These are phyloP conservation scores for Tilletia setariae DNA, from an alignment of 1,284 basidiomycete genomes.

Conservation along the genomic window DNA sequence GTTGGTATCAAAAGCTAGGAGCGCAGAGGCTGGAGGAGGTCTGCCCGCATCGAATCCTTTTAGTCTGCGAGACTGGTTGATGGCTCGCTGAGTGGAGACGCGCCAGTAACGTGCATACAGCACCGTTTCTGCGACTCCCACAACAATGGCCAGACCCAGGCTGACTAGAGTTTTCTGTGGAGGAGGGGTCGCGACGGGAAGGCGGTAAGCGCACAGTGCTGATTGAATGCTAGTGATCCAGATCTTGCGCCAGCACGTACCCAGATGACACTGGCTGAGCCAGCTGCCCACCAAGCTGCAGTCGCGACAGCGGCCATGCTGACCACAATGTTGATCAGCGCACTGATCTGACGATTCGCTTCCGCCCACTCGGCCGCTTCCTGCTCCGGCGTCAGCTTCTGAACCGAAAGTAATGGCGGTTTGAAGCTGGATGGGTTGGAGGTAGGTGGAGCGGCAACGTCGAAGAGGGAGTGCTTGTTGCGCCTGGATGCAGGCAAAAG, in stretches of 20 bases:
- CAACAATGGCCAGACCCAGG: slow-evolving; percentile 1
- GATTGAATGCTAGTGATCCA: slow-evolving; percentile 16
- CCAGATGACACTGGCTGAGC: slow-evolving; percentile 20
- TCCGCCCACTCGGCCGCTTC: slow-evolving; percentile 27
- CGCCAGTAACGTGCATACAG: slow-evolving; percentile 25
- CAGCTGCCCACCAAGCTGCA: slow-evolving; percentile 29
- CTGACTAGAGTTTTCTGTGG: slow-evolving; percentile 7
- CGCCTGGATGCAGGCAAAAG: neutral
- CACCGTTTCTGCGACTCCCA: slow-evolving; percentile 23
- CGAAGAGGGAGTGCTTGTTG: slow-evolving; percentile 8
- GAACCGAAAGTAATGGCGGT: neutral
- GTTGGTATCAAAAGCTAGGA: no score
- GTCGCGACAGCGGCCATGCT: slow-evolving; percentile 30
- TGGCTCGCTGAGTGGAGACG: neutral
- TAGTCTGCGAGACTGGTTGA: neutral
- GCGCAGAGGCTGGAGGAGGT: neutral
- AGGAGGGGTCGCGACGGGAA: neutral
- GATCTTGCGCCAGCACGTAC: slow-evolving; percentile 15
- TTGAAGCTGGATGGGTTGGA: no score
- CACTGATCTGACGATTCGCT: slow-evolving; percentile 24
- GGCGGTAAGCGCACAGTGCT: slow-evolving; percentile 15
- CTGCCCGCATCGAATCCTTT: slow-evolving; percentile 1
- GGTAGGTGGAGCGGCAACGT: slow-evolving; percentile 2
- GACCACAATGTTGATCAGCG: slow-evolving; percentile 23
- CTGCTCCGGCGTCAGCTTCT: slow-evolving; percentile 12